These are phyloP conservation scores for Ogataea trehaloabstinens DNA, from an alignment of 805 yeast genomes.

Conservation along the genomic window DNA sequence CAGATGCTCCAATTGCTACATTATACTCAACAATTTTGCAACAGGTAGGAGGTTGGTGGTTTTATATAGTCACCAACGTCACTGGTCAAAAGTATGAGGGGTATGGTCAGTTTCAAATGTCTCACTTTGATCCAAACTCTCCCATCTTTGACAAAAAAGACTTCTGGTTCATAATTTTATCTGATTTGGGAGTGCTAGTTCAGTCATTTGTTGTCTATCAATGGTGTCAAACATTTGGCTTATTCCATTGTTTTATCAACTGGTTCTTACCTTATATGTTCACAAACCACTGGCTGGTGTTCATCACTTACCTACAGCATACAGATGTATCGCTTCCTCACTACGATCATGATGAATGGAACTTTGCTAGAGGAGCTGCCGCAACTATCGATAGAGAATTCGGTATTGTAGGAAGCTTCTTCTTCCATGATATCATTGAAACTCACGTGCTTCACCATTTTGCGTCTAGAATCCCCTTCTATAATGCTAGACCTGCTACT, in stretches of 20 bases:
- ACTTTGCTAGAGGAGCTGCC: constrained; percentile 85
- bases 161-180: constrained; percentile 65
- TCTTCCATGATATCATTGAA: constrained; percentile 87
- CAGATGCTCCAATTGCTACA: constrained; percentile 72
- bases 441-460: constrained; percentile 88
- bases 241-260: constrained; percentile 58
- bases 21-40: constrained; percentile 56
- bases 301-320: constrained; percentile 83
- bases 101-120: constrained; percentile 44
- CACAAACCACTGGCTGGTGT: constrained; percentile 89
- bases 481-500: constrained; percentile 78
- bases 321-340: constrained; percentile 79
- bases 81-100: constrained; percentile 68
- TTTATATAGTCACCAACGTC: constrained; percentile 64
- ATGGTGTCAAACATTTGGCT: constrained; percentile 63
- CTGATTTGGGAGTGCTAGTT: constrained; percentile 67
- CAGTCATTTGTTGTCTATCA: constrained; percentile 53
- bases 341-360: constrained; percentile 75
- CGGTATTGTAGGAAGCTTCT: constrained; percentile 73
- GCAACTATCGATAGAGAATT: constrained; percentile 84
- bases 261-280: constrained; percentile 76
- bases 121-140: constrained; percentile 72
- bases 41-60: constrained; percentile 77
- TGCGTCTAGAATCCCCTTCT: constrained; percentile 81
- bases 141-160: constrained; percentile 74